phyloP scores from a whole-genome alignment of 345 rosid genomes.

The Citrus unshiu region DNA sequence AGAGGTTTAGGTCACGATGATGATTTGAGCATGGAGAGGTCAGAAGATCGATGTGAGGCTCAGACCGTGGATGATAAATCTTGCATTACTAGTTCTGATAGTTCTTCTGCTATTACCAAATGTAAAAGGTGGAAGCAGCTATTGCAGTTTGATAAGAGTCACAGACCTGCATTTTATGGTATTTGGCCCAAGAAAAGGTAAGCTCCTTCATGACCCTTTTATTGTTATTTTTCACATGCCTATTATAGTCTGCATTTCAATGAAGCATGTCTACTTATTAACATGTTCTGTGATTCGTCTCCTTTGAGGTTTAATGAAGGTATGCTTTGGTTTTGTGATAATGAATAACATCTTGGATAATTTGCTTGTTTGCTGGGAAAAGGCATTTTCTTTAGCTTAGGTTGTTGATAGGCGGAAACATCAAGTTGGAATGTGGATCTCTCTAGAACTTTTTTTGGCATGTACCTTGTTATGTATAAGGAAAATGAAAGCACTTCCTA shows the following conservation, averaged over 20 bases:
- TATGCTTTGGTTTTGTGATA: background rate
- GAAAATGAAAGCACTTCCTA: background rate
- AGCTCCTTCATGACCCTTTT: conserved; percentile 5
- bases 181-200: conserved; percentile 89
- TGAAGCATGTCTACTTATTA: background rate
- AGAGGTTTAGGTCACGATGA: conserved; percentile 36
- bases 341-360: background rate
- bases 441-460: background rate
- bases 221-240: background rate
- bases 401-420: background rate
- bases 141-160: conserved; percentile 82
- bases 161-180: conserved; percentile 93
- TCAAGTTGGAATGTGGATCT: background rate
- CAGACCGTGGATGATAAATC: conserved; percentile 32
- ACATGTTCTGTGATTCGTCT: background rate
- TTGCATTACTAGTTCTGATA: conserved; percentile 17
- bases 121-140: conserved; percentile 51
- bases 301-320: background rate
- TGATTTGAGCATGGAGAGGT: conserved; percentile 49
- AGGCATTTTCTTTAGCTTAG: background rate
- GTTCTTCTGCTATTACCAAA: conserved; percentile 30
- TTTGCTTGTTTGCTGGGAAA: background rate
- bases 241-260: background rate
- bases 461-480: background rate
- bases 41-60: conserved; percentile 45